These are phyloP conservation scores for Alloteropsis semialata DNA, from an alignment of 176 grass and related monocot genomes.

Conservation along the genomic window DNA sequence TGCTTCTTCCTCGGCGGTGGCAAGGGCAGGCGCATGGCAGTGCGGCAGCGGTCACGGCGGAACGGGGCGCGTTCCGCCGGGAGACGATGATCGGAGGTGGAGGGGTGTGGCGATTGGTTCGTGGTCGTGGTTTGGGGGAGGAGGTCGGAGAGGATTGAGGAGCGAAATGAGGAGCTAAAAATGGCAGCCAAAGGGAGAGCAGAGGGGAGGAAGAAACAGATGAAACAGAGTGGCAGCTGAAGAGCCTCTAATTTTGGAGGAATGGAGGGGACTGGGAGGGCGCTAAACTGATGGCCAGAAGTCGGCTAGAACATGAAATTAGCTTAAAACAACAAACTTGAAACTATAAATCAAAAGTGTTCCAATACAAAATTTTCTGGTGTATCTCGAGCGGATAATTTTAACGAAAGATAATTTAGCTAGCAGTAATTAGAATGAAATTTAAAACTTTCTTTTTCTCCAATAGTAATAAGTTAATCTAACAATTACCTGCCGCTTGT, in stretches of 20 bases:
- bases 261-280: background rate
- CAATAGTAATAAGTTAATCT: too few relatives aligned
- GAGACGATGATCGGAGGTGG: background rate
- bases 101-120: background rate
- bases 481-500: too few relatives aligned
- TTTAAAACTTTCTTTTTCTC: too few relatives aligned
- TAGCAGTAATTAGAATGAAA: too few relatives aligned
- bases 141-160: background rate
- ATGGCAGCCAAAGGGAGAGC: conserved; percentile 40
- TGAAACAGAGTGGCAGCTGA: conserved; percentile 10
- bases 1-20: background rate
- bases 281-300: background rate
- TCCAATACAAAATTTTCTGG: too few relatives aligned
- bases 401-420: too few relatives aligned
- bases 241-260: conserved; percentile 33
- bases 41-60: conserved; percentile 24
- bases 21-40: conserved; percentile 35
- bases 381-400: too few relatives aligned
- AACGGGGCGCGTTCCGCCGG: conserved; percentile 44
- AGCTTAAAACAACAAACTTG: too few relatives aligned
- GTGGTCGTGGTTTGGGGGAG: background rate
- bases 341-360: too few relatives aligned
- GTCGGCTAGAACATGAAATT: background rate
- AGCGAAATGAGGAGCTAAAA: conserved; percentile 9
- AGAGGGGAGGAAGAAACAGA: background rate